Conservation (phyloP, 371 early-diverging fungal genomes). For the Apophysomyces variabilis region DNA sequence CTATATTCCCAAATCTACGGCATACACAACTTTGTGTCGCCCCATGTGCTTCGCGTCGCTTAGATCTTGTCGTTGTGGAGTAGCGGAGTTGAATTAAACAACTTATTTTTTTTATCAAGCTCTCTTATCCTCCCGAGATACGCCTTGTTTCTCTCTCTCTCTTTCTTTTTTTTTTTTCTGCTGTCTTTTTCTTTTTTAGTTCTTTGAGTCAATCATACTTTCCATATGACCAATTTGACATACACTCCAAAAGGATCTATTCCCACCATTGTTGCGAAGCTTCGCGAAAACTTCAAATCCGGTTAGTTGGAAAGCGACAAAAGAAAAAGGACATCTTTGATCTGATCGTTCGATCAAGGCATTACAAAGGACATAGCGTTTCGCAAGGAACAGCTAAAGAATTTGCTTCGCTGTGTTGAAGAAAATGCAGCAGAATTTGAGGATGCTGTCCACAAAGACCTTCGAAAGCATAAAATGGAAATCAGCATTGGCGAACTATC, state of each 20-base stretch:
- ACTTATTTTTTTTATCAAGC: background rate
- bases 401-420: constrained; percentile 61
- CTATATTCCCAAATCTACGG: too few species aligned
- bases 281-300: constrained; percentile 55
- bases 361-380: constrained; percentile 62
- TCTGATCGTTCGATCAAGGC: constrained; percentile 25
- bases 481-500: constrained; percentile 62
- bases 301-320: constrained; percentile 25
- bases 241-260: constrained; percentile 38
- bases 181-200: background rate
- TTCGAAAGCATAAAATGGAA: constrained; percentile 64
- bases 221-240: constrained; percentile 23
- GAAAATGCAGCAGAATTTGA: constrained; percentile 67
- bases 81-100: background rate
- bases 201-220: too few species aligned
- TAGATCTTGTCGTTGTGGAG: background rate
- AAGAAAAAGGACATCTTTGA: background rate
- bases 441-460: constrained; percentile 76
- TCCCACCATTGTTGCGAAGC: constrained; percentile 44
- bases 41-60: background rate
- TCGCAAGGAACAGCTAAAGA: constrained; percentile 78
- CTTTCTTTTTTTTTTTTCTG: constrained; percentile 7
- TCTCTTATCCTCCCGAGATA: background rate
- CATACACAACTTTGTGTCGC: too few species aligned
- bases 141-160: constrained; percentile 8